Conservation (phyloP, 2,329 filamentous ascomycete species). For the Endocalyx cinctus region DNA sequence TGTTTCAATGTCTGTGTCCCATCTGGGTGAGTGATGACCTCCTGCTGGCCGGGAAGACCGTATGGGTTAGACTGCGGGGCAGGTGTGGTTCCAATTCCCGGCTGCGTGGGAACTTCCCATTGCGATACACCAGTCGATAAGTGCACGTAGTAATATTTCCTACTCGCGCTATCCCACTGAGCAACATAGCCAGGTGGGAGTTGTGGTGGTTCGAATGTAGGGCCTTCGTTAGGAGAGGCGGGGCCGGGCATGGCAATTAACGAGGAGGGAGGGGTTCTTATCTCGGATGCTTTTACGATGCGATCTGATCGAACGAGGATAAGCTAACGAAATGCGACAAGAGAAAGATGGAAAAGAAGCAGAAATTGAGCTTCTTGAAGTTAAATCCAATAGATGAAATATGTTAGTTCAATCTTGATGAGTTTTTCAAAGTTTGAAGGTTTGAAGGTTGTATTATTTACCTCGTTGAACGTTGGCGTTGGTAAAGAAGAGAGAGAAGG, state of each 20-base stretch:
- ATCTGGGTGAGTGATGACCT: slow-evolving; percentile 59
- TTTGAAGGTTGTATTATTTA: too few species aligned
- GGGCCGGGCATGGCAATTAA: slow-evolving; percentile 50
- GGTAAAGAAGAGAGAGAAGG: too few species aligned
- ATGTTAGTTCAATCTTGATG: too few species aligned
- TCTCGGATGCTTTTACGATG: too few species aligned
- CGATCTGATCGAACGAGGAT: too few species aligned
- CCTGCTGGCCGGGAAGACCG: slow-evolving; percentile 44
- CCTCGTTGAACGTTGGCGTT: too few species aligned
- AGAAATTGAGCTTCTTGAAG: too few species aligned
- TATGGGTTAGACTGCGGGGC: slow-evolving; percentile 55
- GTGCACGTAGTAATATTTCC: slow-evolving; percentile 69
- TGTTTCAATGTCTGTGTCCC: slow-evolving; percentile 58
- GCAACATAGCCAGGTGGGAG: slow-evolving; percentile 65
- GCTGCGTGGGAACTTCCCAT: slow-evolving; percentile 67
- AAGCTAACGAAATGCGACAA: too few species aligned
- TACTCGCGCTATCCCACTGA: slow-evolving; percentile 61
- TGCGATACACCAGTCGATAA: slow-evolving; percentile 67
- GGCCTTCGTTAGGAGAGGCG: slow-evolving; percentile 54
- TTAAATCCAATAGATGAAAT: too few species aligned
- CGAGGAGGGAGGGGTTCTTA: too few species aligned
- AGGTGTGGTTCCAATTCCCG: slow-evolving; percentile 59
- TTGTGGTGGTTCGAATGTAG: slow-evolving; percentile 52
- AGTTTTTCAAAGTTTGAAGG: too few species aligned
- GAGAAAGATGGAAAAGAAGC: too few species aligned